Conservation (phyloP, 345 rosid species). For the Rhizophora apiculata region DNA sequence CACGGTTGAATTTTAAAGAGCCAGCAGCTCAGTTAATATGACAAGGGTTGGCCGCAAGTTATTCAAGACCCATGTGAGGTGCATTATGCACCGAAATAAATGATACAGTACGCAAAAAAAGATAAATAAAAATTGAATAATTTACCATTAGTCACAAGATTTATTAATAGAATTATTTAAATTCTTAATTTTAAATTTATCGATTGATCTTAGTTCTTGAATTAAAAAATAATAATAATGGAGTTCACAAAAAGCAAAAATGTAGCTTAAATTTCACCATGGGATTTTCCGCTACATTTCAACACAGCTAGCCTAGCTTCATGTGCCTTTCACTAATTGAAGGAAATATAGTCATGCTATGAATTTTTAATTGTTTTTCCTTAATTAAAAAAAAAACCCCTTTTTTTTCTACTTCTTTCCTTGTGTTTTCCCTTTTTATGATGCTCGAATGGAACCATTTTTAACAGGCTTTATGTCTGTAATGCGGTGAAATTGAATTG, state of each 20-base stretch:
- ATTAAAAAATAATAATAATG: no score
- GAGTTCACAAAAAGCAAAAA: not conserved
- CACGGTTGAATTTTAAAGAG: not conserved
- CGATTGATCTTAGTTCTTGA: no score
- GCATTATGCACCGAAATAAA: slow-evolving; percentile 24
- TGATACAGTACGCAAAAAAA: slow-evolving; percentile 11
- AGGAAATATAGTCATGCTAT: slow-evolving; percentile 10
- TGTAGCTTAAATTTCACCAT: slow-evolving; percentile 19
- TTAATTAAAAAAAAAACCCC: not conserved
- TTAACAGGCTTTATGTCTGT: no score
- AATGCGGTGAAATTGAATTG: no score
- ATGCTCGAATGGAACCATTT: not conserved
- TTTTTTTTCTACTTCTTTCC: not conserved
- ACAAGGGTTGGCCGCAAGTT: slow-evolving; percentile 16
- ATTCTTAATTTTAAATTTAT: no score
- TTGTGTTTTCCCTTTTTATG: no score
- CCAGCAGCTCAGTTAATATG: slow-evolving; percentile 20
- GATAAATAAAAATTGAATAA: not conserved
- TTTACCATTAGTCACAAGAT: not conserved
- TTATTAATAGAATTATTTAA: not conserved
- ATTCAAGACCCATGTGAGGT: slow-evolving; percentile 33
- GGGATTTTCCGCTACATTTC: slow-evolving; percentile 9
- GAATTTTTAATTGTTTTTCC: not conserved
- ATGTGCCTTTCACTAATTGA: slow-evolving; percentile 15
- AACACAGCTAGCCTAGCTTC: slow-evolving; percentile 30